phyloP scores from a whole-genome alignment of 2,329 filamentous ascomycete genomes.

The Berkeleyomyces rouxiae region DNA sequence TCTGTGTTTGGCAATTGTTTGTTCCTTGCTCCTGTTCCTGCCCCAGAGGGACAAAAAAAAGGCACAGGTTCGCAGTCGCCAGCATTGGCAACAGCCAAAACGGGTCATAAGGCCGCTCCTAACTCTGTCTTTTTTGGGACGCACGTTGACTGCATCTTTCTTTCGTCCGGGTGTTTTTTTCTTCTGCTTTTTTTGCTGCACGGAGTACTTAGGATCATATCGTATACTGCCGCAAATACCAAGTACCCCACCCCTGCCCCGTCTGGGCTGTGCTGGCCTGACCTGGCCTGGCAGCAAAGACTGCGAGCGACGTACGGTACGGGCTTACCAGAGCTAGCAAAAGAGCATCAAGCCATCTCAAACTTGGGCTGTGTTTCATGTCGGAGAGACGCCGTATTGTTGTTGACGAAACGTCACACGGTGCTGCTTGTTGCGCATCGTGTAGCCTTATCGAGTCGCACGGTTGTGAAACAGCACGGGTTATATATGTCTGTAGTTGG shows the following conservation, averaged over 20 bases:
- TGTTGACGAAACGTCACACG: conserved; percentile 1
- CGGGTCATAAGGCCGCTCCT: not conserved
- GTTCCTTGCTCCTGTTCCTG: not conserved
- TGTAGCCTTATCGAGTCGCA: not conserved
- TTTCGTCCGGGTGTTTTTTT: not conserved
- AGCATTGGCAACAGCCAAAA: not conserved
- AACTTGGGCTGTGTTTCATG: not conserved
- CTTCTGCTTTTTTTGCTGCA: not conserved
- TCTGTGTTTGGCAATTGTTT: not conserved
- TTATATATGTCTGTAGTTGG: too few relatives aligned
- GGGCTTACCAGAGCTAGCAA: not conserved
- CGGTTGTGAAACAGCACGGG: not conserved
- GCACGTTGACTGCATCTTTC: not conserved
- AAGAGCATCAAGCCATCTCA: not conserved
- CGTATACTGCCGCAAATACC: not conserved
- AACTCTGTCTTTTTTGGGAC: not conserved
- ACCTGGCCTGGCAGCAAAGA: not conserved
- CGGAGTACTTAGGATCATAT: not conserved
- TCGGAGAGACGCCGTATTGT: not conserved
- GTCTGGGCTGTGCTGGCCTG: not conserved
- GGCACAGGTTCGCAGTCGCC: not conserved
- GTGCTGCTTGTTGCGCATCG: not conserved
- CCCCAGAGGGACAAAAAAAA: not conserved
- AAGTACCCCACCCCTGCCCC: not conserved
- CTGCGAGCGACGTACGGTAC: not conserved